Evolutionary conservation across 2,329 filamentous ascomycete species (phyloP).

Genomic region (Ceratocystis huliohia): DNA sequence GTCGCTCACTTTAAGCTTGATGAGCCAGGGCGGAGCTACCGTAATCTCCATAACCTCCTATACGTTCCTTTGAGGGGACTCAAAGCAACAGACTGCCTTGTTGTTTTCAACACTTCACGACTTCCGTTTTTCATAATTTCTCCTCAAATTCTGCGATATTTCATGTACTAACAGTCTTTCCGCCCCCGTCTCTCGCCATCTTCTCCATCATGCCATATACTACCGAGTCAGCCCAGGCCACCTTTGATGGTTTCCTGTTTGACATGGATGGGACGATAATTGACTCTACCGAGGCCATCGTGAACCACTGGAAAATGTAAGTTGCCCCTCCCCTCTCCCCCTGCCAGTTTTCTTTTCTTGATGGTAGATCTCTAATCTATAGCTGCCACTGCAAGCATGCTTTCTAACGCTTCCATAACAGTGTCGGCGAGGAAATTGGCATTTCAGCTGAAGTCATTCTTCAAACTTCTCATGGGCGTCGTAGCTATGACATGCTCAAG

Average conservation of each 20-base stretch:
- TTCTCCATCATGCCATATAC: constrained; percentile 26
- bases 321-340: constrained; percentile 22
- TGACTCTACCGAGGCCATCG: constrained; percentile 63
- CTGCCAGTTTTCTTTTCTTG: background rate
- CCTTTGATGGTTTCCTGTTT: constrained; percentile 49
- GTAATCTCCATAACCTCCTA: background rate
- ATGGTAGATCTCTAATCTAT: background rate
- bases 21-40: background rate
- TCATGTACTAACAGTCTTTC: background rate
- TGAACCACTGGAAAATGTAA: constrained; percentile 64
- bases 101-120: background rate
- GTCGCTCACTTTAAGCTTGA: background rate
- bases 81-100: background rate
- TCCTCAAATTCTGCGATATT: background rate
- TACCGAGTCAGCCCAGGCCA: constrained; percentile 34
- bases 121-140: background rate
- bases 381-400: background rate
- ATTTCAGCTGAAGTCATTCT: constrained; percentile 76
- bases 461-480: constrained; percentile 77
- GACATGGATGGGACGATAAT: constrained; percentile 79
- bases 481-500: constrained; percentile 75
- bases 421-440: constrained; percentile 70
- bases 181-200: background rate
- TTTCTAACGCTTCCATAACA: constrained; percentile 34
- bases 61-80: background rate